These are phyloP conservation scores for Colletotrichum camelliae DNA, from an alignment of 2,329 filamentous ascomycete genomes.

Conservation along the genomic window DNA sequence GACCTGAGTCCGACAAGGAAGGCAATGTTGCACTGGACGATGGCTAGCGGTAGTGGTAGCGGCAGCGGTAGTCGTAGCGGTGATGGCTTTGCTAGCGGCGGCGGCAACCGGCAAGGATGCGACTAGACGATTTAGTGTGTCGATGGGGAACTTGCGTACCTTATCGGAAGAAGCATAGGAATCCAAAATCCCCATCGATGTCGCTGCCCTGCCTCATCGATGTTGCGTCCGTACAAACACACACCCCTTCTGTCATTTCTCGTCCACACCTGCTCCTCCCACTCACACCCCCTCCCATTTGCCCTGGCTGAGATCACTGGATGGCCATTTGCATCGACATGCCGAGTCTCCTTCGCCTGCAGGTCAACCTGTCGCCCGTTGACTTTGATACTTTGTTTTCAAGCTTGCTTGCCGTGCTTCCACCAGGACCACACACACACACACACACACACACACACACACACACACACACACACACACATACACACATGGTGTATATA, in stretches of 20 bases:
- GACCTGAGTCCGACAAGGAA: background rate
- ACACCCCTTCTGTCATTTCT: background rate
- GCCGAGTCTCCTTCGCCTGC: background rate
- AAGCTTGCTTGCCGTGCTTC: background rate
- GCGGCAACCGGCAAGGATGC: slow-evolving; percentile 12
- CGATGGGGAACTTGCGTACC: background rate
- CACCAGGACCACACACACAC: background rate
- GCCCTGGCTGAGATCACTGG: background rate
- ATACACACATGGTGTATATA: background rate
- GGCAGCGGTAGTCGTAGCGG: background rate
- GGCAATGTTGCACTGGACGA: background rate
- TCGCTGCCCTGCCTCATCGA: slow-evolving; percentile 11
- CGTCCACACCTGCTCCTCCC: background rate
- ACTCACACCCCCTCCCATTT: background rate
- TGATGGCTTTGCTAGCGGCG: slow-evolving; percentile 5
- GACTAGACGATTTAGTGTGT: background rate
- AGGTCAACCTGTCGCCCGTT: background rate
- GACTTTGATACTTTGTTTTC: background rate
- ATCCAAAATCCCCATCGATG: background rate
- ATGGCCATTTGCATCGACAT: background rate
- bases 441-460: background rate
- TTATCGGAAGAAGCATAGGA: background rate
- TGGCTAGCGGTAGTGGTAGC: background rate
- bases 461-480: background rate
- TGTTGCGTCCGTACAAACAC: background rate